phyloP scores from a whole-genome alignment of 805 yeast species.

The Myxozyma lipomycoides region DNA sequence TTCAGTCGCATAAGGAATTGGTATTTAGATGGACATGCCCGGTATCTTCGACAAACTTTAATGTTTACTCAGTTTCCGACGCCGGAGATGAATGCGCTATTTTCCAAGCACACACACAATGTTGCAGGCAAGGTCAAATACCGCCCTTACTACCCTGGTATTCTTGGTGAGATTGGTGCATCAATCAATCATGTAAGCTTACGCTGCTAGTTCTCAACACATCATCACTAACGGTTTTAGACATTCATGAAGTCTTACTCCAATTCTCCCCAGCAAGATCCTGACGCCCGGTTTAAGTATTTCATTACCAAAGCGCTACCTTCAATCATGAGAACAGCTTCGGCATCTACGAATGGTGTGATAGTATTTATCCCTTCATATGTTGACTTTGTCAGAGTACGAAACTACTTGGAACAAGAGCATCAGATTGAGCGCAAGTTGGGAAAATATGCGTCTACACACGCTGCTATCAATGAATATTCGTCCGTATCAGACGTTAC shows the following conservation, averaged over 20 bases:
- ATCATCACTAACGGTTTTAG: slow-evolving; percentile 46
- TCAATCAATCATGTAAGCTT: slow-evolving; percentile 43
- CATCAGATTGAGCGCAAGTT: slow-evolving; percentile 46
- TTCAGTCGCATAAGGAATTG: slow-evolving; percentile 89
- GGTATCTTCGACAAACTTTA: slow-evolving; percentile 69
- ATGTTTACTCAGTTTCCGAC: slow-evolving; percentile 71
- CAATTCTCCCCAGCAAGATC: slow-evolving; percentile 53
- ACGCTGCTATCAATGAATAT: slow-evolving; percentile 52
- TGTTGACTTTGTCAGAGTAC: slow-evolving; percentile 75
- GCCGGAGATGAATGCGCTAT: slow-evolving; percentile 71
- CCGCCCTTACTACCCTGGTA: slow-evolving; percentile 48
- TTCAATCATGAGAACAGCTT: slow-evolving; percentile 56
- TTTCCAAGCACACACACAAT: slow-evolving; percentile 39
- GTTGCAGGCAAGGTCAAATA: slow-evolving; percentile 39
- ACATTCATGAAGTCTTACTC: slow-evolving; percentile 64
- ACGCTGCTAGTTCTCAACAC: not conserved
- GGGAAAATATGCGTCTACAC: slow-evolving; percentile 63
- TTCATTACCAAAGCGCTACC: slow-evolving; percentile 74
- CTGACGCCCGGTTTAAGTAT: slow-evolving; percentile 76
- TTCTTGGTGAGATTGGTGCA: slow-evolving; percentile 62
- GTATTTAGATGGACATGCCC: slow-evolving; percentile 80
- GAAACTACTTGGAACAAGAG: slow-evolving; percentile 54
- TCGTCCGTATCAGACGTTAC: slow-evolving; percentile 66
- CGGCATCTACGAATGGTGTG: slow-evolving; percentile 57
- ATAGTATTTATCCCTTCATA: slow-evolving; percentile 80